A percentile compares a stretch with the other conserved stretches of the same genome.
phyloP scores from a whole-genome alignment of 2,329 filamentous ascomycete species.

The Colletotrichum cordylinicola region DNA sequence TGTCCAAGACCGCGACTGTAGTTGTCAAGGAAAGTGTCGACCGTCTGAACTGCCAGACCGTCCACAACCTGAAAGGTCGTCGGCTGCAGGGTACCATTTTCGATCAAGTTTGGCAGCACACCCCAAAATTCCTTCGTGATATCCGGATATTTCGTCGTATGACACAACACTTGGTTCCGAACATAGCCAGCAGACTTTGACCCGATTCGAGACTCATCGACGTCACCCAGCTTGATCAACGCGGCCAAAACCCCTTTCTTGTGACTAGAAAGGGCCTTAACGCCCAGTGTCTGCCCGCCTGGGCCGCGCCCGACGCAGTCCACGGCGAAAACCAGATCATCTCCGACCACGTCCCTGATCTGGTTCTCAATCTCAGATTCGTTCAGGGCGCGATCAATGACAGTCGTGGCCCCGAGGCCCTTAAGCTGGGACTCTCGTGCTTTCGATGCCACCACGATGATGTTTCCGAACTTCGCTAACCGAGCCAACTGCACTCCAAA shows the following conservation, averaged over 20 bases:
- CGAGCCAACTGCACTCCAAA: neutral
- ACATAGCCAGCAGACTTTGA: neutral
- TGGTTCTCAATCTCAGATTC: neutral
- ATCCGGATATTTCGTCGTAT: neutral
- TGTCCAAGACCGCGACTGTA: neutral
- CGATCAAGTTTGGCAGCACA: neutral
- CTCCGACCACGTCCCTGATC: neutral
- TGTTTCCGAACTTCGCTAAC: neutral
- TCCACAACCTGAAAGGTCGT: neutral
- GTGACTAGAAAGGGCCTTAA: neutral
- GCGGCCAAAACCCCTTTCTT: neutral
- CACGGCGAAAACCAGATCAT: neutral
- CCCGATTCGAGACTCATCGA: neutral
- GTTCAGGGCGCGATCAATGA: neutral
- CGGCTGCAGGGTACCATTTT: neutral
- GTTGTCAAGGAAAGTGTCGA: neutral
- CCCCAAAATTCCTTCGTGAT: neutral
- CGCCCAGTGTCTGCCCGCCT: neutral
- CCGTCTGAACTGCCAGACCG: neutral
- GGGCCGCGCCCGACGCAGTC: neutral
- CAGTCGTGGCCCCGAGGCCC: neutral
- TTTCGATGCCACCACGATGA: neutral
- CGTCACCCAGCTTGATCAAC: neutral
- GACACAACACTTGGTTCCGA: neutral
- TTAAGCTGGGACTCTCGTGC: neutral